A percentile compares a stretch with the other conserved stretches of the same genome.
Evolutionary conservation across 345 rosid genomes (phyloP).

Genomic region (Lenwebbia sp.): DNA sequence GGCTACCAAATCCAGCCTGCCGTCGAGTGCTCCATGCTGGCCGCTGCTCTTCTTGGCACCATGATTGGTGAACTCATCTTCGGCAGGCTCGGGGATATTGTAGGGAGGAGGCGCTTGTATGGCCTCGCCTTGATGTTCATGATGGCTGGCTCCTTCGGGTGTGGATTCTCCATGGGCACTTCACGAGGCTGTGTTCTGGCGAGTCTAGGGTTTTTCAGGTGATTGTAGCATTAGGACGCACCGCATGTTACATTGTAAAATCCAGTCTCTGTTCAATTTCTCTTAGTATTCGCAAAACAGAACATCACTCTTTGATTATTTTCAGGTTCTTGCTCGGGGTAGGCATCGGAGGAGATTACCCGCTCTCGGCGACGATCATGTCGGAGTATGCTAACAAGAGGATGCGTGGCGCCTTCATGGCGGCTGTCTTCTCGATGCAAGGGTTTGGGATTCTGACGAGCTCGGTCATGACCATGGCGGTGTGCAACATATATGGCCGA

Average conservation of each 20-base stretch:
- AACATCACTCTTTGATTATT: neutral
- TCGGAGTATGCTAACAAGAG: neutral
- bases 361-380: too few species aligned
- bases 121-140: neutral
- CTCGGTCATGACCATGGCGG: neutral
- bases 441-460: neutral
- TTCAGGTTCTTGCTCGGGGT: neutral
- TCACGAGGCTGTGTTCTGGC: neutral
- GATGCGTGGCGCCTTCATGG: neutral
- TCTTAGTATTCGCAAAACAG: neutral
- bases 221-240: neutral
- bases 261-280: neutral
- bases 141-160: neutral
- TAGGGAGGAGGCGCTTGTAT: neutral
- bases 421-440: neutral
- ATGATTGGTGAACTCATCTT: neutral
- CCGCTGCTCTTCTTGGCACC: neutral
- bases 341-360: neutral
- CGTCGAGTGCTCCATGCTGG: neutral
- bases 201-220: neutral
- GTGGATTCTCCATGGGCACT: neutral
- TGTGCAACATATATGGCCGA: neutral
- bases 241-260: neutral
- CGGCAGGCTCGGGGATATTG: neutral
- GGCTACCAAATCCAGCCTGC: neutral